These are phyloP conservation scores for Pelargonium cotyledonis DNA, from an alignment of 441 rosid species.

Conservation along the genomic window DNA sequence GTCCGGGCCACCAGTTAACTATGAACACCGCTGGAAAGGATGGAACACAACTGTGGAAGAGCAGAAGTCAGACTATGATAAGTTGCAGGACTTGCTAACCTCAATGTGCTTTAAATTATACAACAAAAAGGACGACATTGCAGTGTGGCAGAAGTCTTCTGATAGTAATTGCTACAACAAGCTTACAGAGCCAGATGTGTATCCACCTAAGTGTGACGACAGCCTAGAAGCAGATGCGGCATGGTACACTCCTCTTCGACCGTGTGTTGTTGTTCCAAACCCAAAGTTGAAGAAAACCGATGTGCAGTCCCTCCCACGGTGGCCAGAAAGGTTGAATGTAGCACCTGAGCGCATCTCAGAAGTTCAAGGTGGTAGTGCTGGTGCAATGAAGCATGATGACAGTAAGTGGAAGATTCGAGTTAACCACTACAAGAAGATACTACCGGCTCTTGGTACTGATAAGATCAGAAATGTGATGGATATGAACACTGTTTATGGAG, in stretches of 20 bases:
- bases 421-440: constrained; percentile 81
- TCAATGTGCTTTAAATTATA: constrained; percentile 89
- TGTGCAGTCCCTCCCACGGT: constrained; percentile 55
- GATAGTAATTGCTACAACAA: constrained; percentile 60
- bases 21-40: constrained; percentile 79
- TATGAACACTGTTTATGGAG: constrained; percentile 88
- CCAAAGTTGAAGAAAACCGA: constrained; percentile 55
- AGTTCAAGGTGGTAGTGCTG: constrained; percentile 53
- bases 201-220: constrained; percentile 87
- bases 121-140: constrained; percentile 79
- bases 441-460: constrained; percentile 69
- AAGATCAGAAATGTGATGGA: constrained; percentile 89
- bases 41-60: constrained; percentile 95
- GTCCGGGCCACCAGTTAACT: constrained; percentile 96
- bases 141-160: constrained; percentile 84
- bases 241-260: constrained; percentile 89
- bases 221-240: constrained; percentile 92
- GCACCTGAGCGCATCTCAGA: constrained; percentile 76
- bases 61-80: constrained; percentile 76
- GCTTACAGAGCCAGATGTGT: constrained; percentile 55
- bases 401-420: constrained; percentile 74
- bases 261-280: constrained; percentile 75
- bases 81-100: constrained; percentile 63
- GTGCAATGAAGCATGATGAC: constrained; percentile 59
- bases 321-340: constrained; percentile 70